phyloP scores from a whole-genome alignment of 345 rosid genomes.

The Populus euphratica region DNA sequence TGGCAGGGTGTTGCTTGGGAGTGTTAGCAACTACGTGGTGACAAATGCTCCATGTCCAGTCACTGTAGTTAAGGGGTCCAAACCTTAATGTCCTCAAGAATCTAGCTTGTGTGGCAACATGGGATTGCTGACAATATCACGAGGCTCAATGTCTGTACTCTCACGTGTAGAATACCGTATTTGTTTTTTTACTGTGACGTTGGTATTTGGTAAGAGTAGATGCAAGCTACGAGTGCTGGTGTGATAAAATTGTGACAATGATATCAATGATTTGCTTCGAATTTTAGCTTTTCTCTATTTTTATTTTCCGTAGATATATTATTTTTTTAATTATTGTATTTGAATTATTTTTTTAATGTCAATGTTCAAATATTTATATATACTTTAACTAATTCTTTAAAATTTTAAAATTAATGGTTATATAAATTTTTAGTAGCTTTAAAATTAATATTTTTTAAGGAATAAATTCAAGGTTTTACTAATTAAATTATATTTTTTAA shows the following conservation, averaged over 20 bases:
- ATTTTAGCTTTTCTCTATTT: background rate
- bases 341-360: accelerated
- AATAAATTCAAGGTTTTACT: accelerated
- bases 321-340: too few species aligned
- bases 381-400: too few species aligned
- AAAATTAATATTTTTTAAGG: too few species aligned
- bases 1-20: slow-evolving; percentile 69
- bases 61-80: slow-evolving; percentile 56
- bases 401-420: accelerated
- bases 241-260: background rate
- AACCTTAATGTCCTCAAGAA: background rate
- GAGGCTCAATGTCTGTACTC: background rate
- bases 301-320: too few species aligned
- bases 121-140: background rate
- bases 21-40: slow-evolving; percentile 75
- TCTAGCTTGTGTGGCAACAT: background rate
- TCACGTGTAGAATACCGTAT: background rate
- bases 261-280: background rate
- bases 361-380: accelerated
- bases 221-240: background rate
- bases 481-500: too few species aligned
- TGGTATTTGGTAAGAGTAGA: background rate
- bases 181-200: too few species aligned
- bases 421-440: too few species aligned
- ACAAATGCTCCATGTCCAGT: slow-evolving; percentile 71